Conservation (phyloP, 495 filamentous ascomycete species). For the Penicillium canariense region DNA sequence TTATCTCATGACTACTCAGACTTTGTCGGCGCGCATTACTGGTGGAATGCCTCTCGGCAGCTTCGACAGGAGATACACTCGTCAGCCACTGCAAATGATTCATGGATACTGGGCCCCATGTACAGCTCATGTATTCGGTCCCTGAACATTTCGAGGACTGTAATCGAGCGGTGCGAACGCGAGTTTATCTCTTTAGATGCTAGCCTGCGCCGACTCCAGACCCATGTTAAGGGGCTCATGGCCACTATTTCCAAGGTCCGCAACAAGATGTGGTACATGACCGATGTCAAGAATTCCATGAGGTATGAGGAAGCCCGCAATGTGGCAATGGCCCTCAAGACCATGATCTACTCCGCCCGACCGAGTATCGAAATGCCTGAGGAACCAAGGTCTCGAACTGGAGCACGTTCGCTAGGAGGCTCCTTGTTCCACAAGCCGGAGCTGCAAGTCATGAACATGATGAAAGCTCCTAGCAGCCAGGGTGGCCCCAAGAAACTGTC, state of each 20-base stretch:
- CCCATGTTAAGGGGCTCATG: slow-evolving; percentile 34
- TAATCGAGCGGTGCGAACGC: slow-evolving; percentile 44
- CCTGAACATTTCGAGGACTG: slow-evolving; percentile 34
- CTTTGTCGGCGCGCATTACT: slow-evolving; percentile 49
- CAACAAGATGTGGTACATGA: slow-evolving; percentile 99
- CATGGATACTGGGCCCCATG: slow-evolving; percentile 46
- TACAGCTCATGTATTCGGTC: slow-evolving; percentile 34
- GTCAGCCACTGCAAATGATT: slow-evolving; percentile 28
- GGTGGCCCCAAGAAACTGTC: slow-evolving; percentile 91
- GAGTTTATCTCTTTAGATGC: slow-evolving; percentile 40
- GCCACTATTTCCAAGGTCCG: slow-evolving; percentile 46
- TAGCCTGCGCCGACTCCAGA: slow-evolving; percentile 38
- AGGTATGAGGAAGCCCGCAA: slow-evolving; percentile 86
- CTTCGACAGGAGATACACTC: slow-evolving; percentile 30
- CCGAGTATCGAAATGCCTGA: slow-evolving; percentile 39
- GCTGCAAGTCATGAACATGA: slow-evolving; percentile 80
- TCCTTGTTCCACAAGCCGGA: slow-evolving; percentile 80
- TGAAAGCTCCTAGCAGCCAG: slow-evolving; percentile 78
- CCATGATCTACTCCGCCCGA: slow-evolving; percentile 66
- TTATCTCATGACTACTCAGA: slow-evolving; percentile 39
- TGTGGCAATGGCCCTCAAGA: slow-evolving; percentile 82
- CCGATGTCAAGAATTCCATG: slow-evolving; percentile 89
- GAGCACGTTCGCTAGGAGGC: slow-evolving; percentile 47
- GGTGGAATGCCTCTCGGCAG: slow-evolving; percentile 47
- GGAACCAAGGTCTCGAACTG: slow-evolving; percentile 50